Base-by-base conservation (phyloP, 495 filamentous ascomycete genomes). In the Jackrogersella minutella region DNA sequence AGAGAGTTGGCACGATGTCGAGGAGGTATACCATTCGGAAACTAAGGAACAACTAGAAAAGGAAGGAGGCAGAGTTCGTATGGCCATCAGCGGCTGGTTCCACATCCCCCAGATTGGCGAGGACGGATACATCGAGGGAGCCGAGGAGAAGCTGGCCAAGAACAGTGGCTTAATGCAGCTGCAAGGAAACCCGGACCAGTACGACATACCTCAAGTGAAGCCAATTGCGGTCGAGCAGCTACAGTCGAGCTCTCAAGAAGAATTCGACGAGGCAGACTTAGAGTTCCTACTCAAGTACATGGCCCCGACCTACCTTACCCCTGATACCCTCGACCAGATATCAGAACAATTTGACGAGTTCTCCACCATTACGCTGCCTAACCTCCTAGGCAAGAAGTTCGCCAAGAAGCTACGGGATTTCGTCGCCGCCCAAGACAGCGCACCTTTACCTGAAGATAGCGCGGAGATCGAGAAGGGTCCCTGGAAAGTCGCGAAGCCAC, bases 21-120 rank as follows among this genome's bases (percentile, higher is more conserved):
- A 98, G 79, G 95, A 99, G 76, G 96, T 99, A 13, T 97, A 96
- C 76, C 85, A 90, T 68, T 83, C 85, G 39, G 75, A 78, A 41
- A 78, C 64, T 31, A 78, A 80, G 71, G 74, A 78, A 39, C 78
- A 83, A 58, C 78, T 81, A 1, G 85, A 86, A 54, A 85, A 85
- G 61, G 84, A 89, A 31, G 88, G 88, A 40, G 83, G 84, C 5
- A 86, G 95, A 43, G 86, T 96, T 40, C 86, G 95, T 56, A 97
- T 98, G 93, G 95, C 95, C 22, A 98, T 99, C 66, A 96, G 91
- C 63, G 95, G 95, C n/a, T 99, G 95, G 95, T 99, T 93, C 78
- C 95, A 99, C 74, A 97, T 99, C 53, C 96, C 95, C 0, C 95
- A 99, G 73, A 81, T 90, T 64, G 95, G 95, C 33, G 95, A 99